phyloP scores from a whole-genome alignment of 257 asterid species.

The Cinchona pubescens region DNA sequence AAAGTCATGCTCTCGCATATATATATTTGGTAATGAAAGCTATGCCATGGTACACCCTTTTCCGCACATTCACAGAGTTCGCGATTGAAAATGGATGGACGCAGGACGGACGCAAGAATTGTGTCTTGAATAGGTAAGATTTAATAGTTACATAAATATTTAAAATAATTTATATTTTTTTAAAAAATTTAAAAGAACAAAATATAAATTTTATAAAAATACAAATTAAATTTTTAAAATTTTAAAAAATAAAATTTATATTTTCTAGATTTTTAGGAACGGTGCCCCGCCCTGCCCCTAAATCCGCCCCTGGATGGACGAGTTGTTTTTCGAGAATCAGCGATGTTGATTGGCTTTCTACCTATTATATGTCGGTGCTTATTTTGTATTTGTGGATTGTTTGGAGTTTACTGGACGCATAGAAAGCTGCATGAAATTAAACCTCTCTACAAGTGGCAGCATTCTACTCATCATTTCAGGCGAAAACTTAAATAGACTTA shows the following conservation, averaged over 20 bases:
- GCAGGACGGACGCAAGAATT: no score
- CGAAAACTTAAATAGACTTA: no score
- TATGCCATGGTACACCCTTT: slow-evolving; percentile 84
- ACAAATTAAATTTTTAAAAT: no score
- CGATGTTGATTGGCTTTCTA: slow-evolving; percentile 64
- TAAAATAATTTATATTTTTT: no score
- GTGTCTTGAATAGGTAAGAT: no score
- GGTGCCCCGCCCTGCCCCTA: no score
- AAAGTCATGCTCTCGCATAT: slow-evolving; percentile 88
- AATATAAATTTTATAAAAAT: no score
- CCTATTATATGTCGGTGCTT: slow-evolving; percentile 40
- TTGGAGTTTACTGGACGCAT: slow-evolving; percentile 97
- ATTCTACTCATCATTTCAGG: slow-evolving; percentile 94
- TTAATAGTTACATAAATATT: no score
- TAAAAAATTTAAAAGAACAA: no score
- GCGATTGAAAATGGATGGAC: slow-evolving; percentile 92
- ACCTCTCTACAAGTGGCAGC: slow-evolving; percentile 92
- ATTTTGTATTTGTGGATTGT: slow-evolving; percentile 81
- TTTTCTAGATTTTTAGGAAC: no score
- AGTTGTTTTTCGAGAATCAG: slow-evolving; percentile 68
- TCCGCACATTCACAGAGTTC: slow-evolving; percentile 80
- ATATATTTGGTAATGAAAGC: slow-evolving; percentile 95
- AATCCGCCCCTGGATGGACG: no score
- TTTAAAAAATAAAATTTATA: no score
- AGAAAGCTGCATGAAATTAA: slow-evolving; percentile 91